phyloP scores from a whole-genome alignment of 2,329 filamentous ascomycete species.

The Fusarium lateritium region DNA sequence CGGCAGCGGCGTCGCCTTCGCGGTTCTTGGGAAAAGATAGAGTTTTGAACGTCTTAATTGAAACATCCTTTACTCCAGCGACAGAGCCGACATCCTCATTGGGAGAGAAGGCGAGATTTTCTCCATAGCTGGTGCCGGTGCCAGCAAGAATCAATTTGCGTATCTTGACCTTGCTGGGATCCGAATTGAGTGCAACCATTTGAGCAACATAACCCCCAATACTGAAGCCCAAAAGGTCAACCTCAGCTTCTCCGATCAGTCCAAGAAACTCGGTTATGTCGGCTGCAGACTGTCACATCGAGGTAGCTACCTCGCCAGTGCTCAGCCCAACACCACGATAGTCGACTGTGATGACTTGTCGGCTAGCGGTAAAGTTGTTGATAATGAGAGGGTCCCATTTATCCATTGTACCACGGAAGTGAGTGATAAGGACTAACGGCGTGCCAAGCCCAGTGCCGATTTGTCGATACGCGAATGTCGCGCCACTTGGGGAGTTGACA shows the following conservation, averaged over 20 bases:
- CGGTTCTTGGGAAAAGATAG: conserved; percentile 11
- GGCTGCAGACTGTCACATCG: conserved; percentile 8
- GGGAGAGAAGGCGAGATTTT: neutral
- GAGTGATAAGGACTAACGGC: neutral
- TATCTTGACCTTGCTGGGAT: neutral
- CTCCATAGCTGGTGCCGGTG: neutral
- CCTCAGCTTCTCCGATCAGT: neutral
- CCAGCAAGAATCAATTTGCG: conserved; percentile 13
- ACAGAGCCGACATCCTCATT: conserved; percentile 8
- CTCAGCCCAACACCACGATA: conserved; percentile 19
- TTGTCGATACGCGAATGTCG: conserved; percentile 11
- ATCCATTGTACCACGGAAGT: conserved; percentile 12
- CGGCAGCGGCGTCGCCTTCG: conserved; percentile 8
- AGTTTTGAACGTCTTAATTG: conserved; percentile 15
- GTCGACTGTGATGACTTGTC: conserved; percentile 7
- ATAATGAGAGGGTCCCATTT: conserved; percentile 23
- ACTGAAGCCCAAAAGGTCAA: neutral
- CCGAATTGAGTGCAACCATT: conserved; percentile 8
- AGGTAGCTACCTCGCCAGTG: neutral
- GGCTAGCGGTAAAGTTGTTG: neutral
- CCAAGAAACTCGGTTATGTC: conserved; percentile 7
- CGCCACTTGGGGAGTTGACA: neutral
- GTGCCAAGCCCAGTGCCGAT: neutral
- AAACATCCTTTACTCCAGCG: conserved; percentile 5
- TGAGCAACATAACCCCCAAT: conserved; percentile 21